Conservation (phyloP, 805 yeast genomes). For the Saccharomycopsis amapae region DNA sequence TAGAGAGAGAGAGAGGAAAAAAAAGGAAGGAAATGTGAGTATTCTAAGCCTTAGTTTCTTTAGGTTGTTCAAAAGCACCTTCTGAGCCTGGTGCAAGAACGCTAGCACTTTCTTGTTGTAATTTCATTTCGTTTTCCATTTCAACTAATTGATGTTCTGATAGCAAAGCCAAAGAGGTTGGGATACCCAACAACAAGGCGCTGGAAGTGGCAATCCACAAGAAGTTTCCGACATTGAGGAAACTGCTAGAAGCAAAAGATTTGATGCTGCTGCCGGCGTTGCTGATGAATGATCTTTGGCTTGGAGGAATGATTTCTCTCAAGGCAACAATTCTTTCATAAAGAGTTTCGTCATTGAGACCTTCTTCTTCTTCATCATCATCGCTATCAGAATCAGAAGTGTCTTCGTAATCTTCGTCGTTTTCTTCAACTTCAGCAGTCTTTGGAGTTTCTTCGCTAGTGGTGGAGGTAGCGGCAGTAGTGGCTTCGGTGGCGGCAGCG, state of each 20-base stretch:
- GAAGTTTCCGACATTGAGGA: constrained; percentile 61
- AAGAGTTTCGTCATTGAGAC: constrained; percentile 72
- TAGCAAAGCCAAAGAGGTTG: constrained; percentile 80
- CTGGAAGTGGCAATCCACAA: constrained; percentile 85
- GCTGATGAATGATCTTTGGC: constrained; percentile 53
- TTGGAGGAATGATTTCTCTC: constrained; percentile 86
- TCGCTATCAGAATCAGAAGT: constrained; percentile 43
- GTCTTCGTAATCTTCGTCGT: constrained; percentile 41
- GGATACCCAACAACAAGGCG: constrained; percentile 83
- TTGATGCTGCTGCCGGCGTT: constrained; percentile 28
- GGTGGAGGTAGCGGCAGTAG: constrained; percentile 31
- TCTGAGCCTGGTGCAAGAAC: constrained; percentile 63
- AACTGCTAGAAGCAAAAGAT: constrained; percentile 39
- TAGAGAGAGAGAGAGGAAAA: no score
- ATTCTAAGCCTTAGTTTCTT: neutral
- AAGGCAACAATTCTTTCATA: constrained; percentile 85
- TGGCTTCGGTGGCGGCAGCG: constrained; percentile 26
- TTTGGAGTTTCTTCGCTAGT: constrained; percentile 28
- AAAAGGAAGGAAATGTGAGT: no score
- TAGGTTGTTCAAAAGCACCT: constrained; percentile 16
- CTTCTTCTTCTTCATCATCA: constrained; percentile 60
- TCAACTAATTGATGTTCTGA: constrained; percentile 91
- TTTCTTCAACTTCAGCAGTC: constrained; percentile 30
- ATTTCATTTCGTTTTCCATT: constrained; percentile 84
- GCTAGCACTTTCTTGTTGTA: constrained; percentile 72